Evolutionary conservation across 169 alveolate species (phyloP).

Genomic region (Plasmodium knowlesi): DNA sequence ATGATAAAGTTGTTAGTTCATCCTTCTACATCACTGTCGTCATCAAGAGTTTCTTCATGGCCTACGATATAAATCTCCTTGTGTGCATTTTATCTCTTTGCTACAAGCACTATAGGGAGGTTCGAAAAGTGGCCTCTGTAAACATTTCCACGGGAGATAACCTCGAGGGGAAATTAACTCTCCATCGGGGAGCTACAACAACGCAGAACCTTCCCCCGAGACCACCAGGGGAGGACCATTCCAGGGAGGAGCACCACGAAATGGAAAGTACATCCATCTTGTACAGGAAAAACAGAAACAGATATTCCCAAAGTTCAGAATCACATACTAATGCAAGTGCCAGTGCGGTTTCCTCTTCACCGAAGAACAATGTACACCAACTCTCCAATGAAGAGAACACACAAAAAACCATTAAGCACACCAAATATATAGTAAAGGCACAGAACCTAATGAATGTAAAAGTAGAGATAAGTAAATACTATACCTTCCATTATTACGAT

Average conservation of each 20-base stretch:
- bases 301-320: background rate
- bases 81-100: conserved; percentile 44
- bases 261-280: background rate
- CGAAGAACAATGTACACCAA: background rate
- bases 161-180: background rate
- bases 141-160: background rate
- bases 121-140: background rate
- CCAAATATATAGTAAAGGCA: conserved; percentile 30
- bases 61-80: conserved; percentile 69
- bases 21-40: conserved; percentile 80
- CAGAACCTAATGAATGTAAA: conserved; percentile 11
- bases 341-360: background rate
- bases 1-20: conserved; percentile 78
- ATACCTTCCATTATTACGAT: conserved; percentile 1
- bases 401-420: background rate
- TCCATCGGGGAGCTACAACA: background rate
- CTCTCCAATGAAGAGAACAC: background rate
- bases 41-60: conserved; percentile 77
- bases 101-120: conserved; percentile 9
- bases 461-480: conserved; percentile 31
- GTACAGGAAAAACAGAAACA: background rate
- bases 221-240: background rate
- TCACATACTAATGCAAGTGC: background rate
- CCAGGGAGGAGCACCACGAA: background rate
- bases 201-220: background rate